phyloP scores from a whole-genome alignment of 345 rosid genomes.

The Rhizophora mangle region DNA sequence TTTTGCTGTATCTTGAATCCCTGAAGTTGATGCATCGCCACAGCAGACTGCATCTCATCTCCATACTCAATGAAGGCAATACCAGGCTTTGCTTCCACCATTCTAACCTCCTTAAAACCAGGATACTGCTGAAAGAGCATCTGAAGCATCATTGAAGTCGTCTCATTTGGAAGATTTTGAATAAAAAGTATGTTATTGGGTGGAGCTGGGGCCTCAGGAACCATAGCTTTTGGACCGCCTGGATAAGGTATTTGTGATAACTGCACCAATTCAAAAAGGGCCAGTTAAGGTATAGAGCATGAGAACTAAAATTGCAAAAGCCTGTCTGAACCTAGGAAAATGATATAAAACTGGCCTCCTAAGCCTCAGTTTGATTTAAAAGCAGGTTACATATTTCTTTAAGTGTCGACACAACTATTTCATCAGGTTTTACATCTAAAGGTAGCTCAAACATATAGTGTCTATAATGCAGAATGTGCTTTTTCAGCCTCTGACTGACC shows the following conservation, averaged over 20 bases:
- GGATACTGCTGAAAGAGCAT: constrained; percentile 64
- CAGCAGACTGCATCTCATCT: constrained; percentile 84
- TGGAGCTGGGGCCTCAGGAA: constrained; percentile 88
- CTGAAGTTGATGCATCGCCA: constrained; percentile 85
- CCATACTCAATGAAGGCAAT: constrained; percentile 91
- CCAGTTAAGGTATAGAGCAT: background rate
- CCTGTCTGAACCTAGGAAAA: background rate
- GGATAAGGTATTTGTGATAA: constrained; percentile 82
- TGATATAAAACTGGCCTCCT: background rate
- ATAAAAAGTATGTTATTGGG: constrained; percentile 91
- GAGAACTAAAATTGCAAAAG: background rate
- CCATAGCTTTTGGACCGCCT: constrained; percentile 55
- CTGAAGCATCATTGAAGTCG: constrained; percentile 79
- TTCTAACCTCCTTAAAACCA: constrained; percentile 94
- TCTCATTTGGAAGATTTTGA: constrained; percentile 86
- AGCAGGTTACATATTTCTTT: background rate
- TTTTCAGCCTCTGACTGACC: background rate
- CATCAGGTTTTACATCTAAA: background rate
- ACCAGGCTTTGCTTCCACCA: constrained; percentile 95
- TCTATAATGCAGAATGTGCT: background rate
- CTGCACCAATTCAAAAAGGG: constrained; percentile 38
- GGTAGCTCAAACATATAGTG: background rate
- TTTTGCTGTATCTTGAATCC: constrained; percentile 72
- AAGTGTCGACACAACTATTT: background rate
- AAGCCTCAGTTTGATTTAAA: background rate